phyloP scores from a whole-genome alignment of 345 rosid genomes.

The Turritis glabra region DNA sequence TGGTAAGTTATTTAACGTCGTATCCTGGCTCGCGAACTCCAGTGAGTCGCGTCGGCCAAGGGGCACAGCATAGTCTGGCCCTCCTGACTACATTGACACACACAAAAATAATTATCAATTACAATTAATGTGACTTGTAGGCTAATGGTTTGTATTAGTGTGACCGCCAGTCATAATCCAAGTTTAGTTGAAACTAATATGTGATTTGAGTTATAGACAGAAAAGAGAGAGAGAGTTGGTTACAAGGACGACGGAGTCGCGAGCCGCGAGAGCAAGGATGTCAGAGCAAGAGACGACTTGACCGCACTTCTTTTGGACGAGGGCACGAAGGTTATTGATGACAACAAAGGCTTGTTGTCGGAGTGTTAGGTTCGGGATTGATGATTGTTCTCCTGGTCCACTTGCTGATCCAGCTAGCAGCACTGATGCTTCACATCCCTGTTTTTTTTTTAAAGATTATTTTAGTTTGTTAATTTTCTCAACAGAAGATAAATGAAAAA shows the following conservation, averaged over 20 bases:
- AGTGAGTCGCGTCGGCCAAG: constrained; percentile 73
- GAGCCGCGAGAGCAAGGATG: constrained; percentile 52
- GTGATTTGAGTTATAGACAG: background rate
- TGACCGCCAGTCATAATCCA: background rate
- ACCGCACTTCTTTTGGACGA: constrained; percentile 45
- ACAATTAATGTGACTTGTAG: background rate
- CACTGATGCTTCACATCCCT: constrained; percentile 94
- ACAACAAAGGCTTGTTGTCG: constrained; percentile 45
- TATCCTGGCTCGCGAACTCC: constrained; percentile 49
- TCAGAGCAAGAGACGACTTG: constrained; percentile 57
- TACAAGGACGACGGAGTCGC: constrained; percentile 51
- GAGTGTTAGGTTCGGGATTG: constrained; percentile 57
- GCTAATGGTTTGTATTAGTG: background rate
- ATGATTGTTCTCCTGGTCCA: constrained; percentile 81
- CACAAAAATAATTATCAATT: background rate
- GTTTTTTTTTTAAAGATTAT: background rate
- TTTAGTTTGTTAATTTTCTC: background rate
- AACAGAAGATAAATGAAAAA: background rate
- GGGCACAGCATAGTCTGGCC: constrained; percentile 72
- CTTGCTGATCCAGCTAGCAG: constrained; percentile 75
- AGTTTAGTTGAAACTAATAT: background rate
- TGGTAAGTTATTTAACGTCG: constrained; percentile 59
- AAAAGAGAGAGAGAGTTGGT: background rate
- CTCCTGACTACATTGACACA: constrained; percentile 57
- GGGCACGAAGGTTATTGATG: constrained; percentile 45